Evolutionary conservation across 208 protist species (phyloP), one percentile per base, ranked within the genome.

Genomic region (Leishmania tropica): DNA sequence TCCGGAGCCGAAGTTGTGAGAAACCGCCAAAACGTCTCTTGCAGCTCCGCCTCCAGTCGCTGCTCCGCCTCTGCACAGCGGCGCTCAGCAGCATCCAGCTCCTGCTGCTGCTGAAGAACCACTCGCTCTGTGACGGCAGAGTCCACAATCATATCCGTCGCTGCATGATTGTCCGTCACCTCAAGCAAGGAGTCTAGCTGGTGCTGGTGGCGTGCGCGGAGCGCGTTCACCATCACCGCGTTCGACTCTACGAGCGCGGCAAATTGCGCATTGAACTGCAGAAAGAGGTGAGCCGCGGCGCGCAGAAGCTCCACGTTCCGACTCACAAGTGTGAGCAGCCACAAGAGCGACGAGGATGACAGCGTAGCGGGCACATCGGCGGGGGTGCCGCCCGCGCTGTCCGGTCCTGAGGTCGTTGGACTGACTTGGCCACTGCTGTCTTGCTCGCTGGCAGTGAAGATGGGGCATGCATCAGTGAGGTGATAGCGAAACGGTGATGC

Each of bases 291-390:
- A 53, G 88, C 71, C 21, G 88, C 89, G 6, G 88, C 84, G n/a
- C 78, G 60, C 75, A 95, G 76, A 24, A 95, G 82, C 35, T 89
- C 87, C 21, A 56, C 67, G 83, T 94, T 91, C 78, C 86, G 90
- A 71, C 86, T 88, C 40, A 91, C 88, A 40, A 96, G 84, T 40
- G 91, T 94, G 80, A 96, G 85, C 64, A 91, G 86, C 82, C 92
- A 96, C 40, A 96, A 85, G 51, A 85, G 83, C 70, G 77, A 89
- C 65, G 76, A 60, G 19, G 60, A 19, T 17, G 54, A 47, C 42
- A 73, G 10, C 10, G 45, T 35, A n/a, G 56, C 13, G 21, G 77
- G 68, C 0, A 37, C 28, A 74, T 51, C 15, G 35, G 60, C 28
- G 11, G 40, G n/a, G 1, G n/a, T 6, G 11, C 58, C 42, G 4